A percentile compares a stretch with the other conserved stretches of the same genome.
Conservation (phyloP, 1,139 yeast species). For the Taiozyma onychis region DNA sequence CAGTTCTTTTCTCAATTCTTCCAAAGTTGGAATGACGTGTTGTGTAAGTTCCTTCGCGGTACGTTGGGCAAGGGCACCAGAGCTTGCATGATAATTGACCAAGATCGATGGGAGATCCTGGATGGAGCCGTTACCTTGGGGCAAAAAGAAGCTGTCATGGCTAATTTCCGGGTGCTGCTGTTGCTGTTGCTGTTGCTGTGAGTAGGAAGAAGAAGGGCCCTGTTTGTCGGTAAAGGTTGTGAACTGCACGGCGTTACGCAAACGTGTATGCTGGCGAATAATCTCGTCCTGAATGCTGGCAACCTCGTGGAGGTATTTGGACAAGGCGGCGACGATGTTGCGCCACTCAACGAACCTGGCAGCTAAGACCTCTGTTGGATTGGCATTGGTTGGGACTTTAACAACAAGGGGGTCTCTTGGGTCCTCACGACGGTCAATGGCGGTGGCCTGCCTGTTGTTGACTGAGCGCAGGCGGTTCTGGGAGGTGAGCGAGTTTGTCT, state of each 20-base stretch:
- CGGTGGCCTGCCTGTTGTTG: constrained; percentile 12
- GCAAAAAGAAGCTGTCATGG: constrained; percentile 37
- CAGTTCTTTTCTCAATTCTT: constrained; percentile 78
- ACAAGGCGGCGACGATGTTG: constrained; percentile 64
- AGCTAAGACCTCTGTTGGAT: constrained; percentile 85
- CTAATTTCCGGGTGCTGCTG: constrained; percentile 13
- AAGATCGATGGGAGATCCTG: constrained; percentile 77
- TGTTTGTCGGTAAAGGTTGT: constrained; percentile 34
- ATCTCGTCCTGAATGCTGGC: constrained; percentile 85
- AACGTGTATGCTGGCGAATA: constrained; percentile 73
- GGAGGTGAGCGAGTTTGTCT: neutral
- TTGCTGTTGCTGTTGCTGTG: constrained; percentile 3
- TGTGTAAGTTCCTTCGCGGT: constrained; percentile 67
- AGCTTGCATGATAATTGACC: constrained; percentile 66
- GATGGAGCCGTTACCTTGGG: constrained; percentile 75
- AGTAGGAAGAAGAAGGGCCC: constrained; percentile 3
- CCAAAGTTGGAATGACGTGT: constrained; percentile 75
- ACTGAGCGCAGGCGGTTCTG: constrained; percentile 4
- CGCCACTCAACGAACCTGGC: constrained; percentile 86
- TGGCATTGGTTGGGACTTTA: constrained; percentile 47
- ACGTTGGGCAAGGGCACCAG: constrained; percentile 60
- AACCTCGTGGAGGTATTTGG: constrained; percentile 71
- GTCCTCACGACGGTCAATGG: constrained; percentile 19
- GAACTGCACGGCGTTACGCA: constrained; percentile 72
- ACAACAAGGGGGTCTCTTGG: constrained; percentile 38